Conservation (phyloP, 306 rosid species). For the Pyrus betulifolia region DNA sequence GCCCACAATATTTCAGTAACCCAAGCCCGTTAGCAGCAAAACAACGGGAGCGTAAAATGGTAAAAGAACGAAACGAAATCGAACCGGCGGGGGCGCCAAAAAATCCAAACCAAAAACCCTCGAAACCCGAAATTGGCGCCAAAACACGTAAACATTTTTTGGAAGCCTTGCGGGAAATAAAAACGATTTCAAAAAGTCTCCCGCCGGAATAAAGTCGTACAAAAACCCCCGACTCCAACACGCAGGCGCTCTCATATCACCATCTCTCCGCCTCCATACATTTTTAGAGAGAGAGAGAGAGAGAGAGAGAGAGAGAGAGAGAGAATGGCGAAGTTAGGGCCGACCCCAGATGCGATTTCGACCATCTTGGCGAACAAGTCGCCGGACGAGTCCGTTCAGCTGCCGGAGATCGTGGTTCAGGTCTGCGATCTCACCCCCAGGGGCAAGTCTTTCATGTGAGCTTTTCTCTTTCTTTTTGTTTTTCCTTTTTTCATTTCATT, state of each 20-base stretch:
- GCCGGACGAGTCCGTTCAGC: slow-evolving; percentile 46
- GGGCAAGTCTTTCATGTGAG: slow-evolving; percentile 68
- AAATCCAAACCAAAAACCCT: not conserved
- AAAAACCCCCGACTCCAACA: not conserved
- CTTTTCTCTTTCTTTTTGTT: not conserved
- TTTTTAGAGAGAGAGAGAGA: not conserved
- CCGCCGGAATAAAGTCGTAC: slow-evolving; percentile 22
- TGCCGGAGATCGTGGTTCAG: slow-evolving; percentile 65
- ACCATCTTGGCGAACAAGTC: slow-evolving; percentile 47
- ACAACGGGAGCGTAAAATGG: not conserved
- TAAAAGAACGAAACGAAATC: not conserved
- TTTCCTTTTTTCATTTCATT: not conserved
- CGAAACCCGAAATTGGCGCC: slow-evolving; percentile 6
- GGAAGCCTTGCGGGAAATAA: too few relatives aligned
- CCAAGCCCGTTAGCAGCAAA: not conserved
- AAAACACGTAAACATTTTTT: not conserved
- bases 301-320: not conserved
- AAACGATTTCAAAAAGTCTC: not conserved
- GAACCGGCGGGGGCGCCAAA: not conserved
- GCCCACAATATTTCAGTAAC: not conserved
- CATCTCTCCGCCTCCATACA: not conserved
- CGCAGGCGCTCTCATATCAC: not conserved
- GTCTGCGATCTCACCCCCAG: slow-evolving; percentile 55
- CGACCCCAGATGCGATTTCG: slow-evolving; percentile 51
- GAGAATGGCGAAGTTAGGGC: slow-evolving; percentile 39